A percentile compares a stretch with the other conserved stretches of the same genome.
These are phyloP conservation scores for Camellia lanceoleosa DNA, from an alignment of 148 eudicot genomes.

Conservation along the genomic window DNA sequence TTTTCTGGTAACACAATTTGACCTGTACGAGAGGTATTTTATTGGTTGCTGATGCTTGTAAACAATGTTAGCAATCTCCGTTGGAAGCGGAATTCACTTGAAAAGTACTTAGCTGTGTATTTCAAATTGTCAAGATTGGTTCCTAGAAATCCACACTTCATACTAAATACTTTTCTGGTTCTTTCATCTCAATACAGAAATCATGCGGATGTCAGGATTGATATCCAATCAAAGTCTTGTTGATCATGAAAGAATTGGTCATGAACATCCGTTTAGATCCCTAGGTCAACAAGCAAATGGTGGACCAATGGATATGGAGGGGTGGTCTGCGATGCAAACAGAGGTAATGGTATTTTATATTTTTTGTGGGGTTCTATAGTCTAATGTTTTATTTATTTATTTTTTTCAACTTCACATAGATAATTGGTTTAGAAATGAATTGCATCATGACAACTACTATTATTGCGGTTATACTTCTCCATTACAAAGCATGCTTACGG, in stretches of 20 bases:
- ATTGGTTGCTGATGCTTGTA: not conserved
- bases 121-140: not conserved
- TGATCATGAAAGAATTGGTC: constrained; percentile 38
- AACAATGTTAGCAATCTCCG: not conserved
- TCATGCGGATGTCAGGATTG: constrained; percentile 31
- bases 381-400: not conserved
- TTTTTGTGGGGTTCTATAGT: not conserved
- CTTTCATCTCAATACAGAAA: constrained; percentile 37
- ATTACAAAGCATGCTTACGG: not conserved
- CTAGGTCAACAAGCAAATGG: constrained; percentile 35
- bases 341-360: constrained; percentile 26
- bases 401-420: not conserved
- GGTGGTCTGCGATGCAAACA: constrained; percentile 32
- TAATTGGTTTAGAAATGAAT: not conserved
- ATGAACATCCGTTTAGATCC: constrained; percentile 31
- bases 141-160: not conserved
- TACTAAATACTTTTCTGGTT: constrained; percentile 1
- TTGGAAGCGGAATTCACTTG: not conserved
- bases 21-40: not conserved
- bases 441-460: not conserved
- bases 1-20: not conserved
- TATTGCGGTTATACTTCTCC: not conserved
- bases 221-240: constrained; percentile 24
- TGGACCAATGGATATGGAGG: constrained; percentile 31
- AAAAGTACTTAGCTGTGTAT: not conserved